Percentiles rank a stretch among this genome's conserved stretches.
These are phyloP conservation scores for Fusarium acutatum DNA, from an alignment of 2,329 filamentous ascomycete species.

Conservation along the genomic window DNA sequence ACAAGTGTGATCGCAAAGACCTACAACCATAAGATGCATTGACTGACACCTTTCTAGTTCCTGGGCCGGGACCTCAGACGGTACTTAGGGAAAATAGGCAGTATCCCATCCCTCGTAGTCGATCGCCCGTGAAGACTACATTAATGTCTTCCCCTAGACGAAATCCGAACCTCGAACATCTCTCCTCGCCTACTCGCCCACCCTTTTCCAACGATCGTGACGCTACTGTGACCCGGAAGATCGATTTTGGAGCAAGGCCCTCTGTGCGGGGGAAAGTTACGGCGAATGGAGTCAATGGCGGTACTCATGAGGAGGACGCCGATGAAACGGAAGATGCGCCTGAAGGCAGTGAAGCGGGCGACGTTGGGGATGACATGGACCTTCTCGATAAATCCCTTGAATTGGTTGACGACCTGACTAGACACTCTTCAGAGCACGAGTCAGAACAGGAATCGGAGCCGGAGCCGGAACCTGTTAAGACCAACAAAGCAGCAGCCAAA, in stretches of 20 bases:
- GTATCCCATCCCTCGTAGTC: constrained; percentile 56
- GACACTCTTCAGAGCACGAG: constrained; percentile 28
- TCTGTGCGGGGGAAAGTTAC: constrained; percentile 13
- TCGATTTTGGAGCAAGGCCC: constrained; percentile 58
- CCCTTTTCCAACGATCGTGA: constrained; percentile 46
- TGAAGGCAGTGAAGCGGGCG: constrained; percentile 10
- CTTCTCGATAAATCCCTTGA: constrained; percentile 54
- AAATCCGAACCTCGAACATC: constrained; percentile 65
- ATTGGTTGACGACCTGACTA: constrained; percentile 49
- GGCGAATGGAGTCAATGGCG: constrained; percentile 45
- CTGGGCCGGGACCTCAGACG: constrained; percentile 63
- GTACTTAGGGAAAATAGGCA: constrained; percentile 61
- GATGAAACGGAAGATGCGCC: constrained; percentile 40
- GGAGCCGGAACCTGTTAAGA: neutral
- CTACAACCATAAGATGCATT: neutral
- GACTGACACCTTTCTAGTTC: constrained; percentile 50
- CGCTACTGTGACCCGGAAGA: constrained; percentile 59
- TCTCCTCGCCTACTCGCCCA: constrained; percentile 59
- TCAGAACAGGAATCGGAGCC: constrained; percentile 12
- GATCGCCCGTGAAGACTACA: constrained; percentile 71
- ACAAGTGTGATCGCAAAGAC: constrained; percentile 49
- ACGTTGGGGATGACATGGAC: constrained; percentile 32
- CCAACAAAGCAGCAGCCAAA: constrained; percentile 8
- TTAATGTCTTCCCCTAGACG: constrained; percentile 68
- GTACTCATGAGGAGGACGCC: constrained; percentile 38